phyloP scores from a whole-genome alignment of 2,329 filamentous ascomycete genomes.

The Emericellopsis atlantica region DNA sequence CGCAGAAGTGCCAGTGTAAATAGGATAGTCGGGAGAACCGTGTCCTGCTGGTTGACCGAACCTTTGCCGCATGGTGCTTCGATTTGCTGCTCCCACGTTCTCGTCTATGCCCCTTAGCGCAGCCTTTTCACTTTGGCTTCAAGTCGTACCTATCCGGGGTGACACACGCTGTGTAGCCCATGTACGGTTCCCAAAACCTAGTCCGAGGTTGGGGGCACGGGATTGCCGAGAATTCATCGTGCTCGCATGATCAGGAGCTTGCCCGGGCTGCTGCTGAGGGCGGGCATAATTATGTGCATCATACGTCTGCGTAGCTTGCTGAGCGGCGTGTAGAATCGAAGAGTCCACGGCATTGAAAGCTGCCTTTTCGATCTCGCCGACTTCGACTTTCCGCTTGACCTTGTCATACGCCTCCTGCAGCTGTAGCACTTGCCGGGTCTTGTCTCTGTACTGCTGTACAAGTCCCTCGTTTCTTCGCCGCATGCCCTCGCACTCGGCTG shows the following conservation, averaged over 20 bases:
- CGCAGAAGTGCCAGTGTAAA: neutral
- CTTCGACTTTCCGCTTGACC: constrained; percentile 40
- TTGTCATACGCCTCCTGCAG: constrained; percentile 54
- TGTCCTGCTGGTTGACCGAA: neutral
- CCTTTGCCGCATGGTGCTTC: constrained; percentile 1
- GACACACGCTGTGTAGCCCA: too few relatives aligned
- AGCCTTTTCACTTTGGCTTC: neutral
- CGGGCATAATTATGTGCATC: too few relatives aligned
- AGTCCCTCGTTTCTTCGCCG: constrained; percentile 64
- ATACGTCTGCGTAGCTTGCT: too few relatives aligned
- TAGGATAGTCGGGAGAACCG: too few relatives aligned
- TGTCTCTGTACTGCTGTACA: constrained; percentile 52
- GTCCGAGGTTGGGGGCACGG: too few relatives aligned
- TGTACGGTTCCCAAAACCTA: too few relatives aligned
- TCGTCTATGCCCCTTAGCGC: neutral
- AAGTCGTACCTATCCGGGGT: too few relatives aligned
- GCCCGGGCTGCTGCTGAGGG: too few relatives aligned
- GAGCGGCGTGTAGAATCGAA: constrained; percentile 6
- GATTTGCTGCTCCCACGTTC: neutral
- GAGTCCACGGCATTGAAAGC: constrained; percentile 31
- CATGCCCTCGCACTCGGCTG: constrained; percentile 48
- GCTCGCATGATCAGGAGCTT: too few relatives aligned
- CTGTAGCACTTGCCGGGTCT: constrained; percentile 55
- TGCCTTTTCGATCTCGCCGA: constrained; percentile 40
- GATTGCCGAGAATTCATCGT: too few relatives aligned